Base-by-base conservation (phyloP, 768 basidiomycete genomes). In the Mycena epipterygia region DNA sequence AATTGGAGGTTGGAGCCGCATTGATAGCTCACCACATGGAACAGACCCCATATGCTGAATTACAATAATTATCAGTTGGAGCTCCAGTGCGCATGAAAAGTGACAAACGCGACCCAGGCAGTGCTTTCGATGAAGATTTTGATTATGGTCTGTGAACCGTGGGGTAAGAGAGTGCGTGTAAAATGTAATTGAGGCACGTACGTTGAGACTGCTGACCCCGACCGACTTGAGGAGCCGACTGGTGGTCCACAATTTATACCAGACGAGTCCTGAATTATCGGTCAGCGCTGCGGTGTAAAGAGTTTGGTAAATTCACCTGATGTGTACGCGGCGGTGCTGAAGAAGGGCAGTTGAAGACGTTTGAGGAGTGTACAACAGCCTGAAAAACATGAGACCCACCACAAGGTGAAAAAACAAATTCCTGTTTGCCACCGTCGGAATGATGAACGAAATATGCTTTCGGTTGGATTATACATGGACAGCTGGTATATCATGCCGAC, bases 221-320 rank as follows among this genome's bases (percentile, higher is more conserved):
- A 49, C 37, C 16, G 46, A 42, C 44, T 51, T 41, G 21, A 67
- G 65, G 3, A 13, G 29, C 21, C 46, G 65, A 23, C 65, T 32
- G 12, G 16, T 48, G 11, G 30, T 67, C 65, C 65, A 67, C 37
- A 67, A 23, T 49, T 41, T 67, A 39, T 67, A 67, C 56, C 65
- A 67, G 13, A 67, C 52, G 12, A 49, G 59, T 59, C 44, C 65
- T 67, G 21, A 29, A 39, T 14, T 5, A 33, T 3, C 3, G 14
- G 33, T 67, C 23, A 67, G 56, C 52, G 8, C 6, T 1, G 35
- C 2, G 2, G 4, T n/a, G 3, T 37, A 14, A 37, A 29, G 17
- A 9, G 12, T n/a, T n/a, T 3, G 30, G 30, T 5, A 37, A 46
- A 29, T 1, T 14, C 27, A 46, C 63, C 63, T 11, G 63, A 55